Evolutionary conservation across 129 eudicot species (phyloP).

Genomic region (Heracleum sosnowskyi): DNA sequence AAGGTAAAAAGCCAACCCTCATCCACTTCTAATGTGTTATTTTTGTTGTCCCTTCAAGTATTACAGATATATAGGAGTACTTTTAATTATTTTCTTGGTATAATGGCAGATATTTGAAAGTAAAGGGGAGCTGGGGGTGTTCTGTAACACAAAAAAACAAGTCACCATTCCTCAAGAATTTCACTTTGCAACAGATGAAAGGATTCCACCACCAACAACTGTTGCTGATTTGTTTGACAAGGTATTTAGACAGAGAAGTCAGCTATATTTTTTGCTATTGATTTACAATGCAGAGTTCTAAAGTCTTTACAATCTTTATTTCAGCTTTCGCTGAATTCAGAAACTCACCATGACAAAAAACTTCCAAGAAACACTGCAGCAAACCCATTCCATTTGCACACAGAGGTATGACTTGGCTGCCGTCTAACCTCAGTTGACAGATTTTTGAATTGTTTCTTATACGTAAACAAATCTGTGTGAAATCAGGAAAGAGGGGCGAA

Average conservation of each 20-base stretch:
- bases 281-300: conserved; percentile 2
- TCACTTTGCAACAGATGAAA: conserved; percentile 72
- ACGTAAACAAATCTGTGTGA: too few species aligned
- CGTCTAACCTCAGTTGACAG: background rate
- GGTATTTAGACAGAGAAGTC: conserved; percentile 26
- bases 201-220: conserved; percentile 59
- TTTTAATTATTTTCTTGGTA: background rate
- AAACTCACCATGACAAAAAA: conserved; percentile 44
- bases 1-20: conserved; percentile 41
- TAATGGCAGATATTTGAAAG: conserved; percentile 71
- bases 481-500: conserved; percentile 79
- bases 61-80: background rate
- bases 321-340: conserved; percentile 77
- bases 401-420: conserved; percentile 34
- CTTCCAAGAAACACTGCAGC: conserved; percentile 66
- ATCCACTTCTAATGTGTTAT: background rate
- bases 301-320: conserved; percentile 4
- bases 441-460: background rate
- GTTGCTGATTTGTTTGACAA: conserved; percentile 77
- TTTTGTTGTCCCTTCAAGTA: background rate
- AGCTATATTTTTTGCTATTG: too few species aligned
- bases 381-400: conserved; percentile 79
- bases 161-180: conserved; percentile 87
- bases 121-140: conserved; percentile 82
- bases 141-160: conserved; percentile 65